These are phyloP conservation scores for Stevia rebaudiana DNA, from an alignment of 140 eudicot species.

Conservation along the genomic window DNA sequence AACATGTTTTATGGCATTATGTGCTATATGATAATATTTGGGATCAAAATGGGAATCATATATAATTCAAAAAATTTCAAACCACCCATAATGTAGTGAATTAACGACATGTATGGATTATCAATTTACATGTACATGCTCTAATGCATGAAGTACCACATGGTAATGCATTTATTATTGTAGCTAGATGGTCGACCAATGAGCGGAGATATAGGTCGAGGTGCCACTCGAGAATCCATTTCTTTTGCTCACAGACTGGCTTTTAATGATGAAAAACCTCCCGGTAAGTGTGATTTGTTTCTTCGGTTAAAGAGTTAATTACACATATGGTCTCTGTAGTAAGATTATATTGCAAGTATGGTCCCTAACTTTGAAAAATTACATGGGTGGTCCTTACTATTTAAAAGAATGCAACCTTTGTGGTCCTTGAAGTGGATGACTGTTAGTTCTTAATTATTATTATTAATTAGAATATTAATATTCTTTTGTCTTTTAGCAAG, in stretches of 20 bases:
- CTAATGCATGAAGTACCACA: slow-evolving; percentile 2
- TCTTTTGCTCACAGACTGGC: slow-evolving; percentile 66
- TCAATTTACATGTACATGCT: background rate
- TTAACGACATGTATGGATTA: too few relatives aligned
- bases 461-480: too few relatives aligned
- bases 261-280: slow-evolving; percentile 56
- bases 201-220: slow-evolving; percentile 99
- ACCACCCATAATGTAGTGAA: background rate
- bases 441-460: too few relatives aligned
- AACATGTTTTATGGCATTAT: background rate
- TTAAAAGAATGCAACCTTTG: too few relatives aligned
- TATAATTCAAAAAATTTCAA: background rate
- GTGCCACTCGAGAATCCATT: slow-evolving; percentile 82
- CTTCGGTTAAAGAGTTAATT: slow-evolving; percentile 10
- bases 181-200: slow-evolving; percentile 98
- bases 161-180: background rate
- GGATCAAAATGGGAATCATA: background rate
- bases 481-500: too few relatives aligned
- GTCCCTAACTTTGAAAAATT: too few relatives aligned
- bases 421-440: too few relatives aligned
- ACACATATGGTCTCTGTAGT: too few relatives aligned
- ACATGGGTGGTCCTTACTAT: too few relatives aligned
- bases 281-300: slow-evolving; percentile 37
- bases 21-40: background rate
- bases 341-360: too few relatives aligned